phyloP scores from a whole-genome alignment of 192 early-diverging fungal species.

The Rhizoclosmatium sp. region DNA sequence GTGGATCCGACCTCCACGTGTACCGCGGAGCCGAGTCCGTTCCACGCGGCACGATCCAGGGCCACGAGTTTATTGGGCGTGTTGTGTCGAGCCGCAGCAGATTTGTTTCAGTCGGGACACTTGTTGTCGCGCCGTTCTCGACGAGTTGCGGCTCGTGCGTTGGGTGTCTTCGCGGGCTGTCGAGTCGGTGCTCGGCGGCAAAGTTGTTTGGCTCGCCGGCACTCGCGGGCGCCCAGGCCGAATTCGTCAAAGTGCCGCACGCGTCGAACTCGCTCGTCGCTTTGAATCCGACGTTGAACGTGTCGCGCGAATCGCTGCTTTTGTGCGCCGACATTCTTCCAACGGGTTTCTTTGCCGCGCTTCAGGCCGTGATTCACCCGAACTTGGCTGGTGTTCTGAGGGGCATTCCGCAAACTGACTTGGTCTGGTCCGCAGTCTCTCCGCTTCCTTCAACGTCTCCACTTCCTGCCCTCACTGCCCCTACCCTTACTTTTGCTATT shows the following conservation, averaged over 20 bases:
- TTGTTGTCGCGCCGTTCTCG: conserved; percentile 22
- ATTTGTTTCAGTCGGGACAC: not conserved
- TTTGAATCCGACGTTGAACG: conserved; percentile 32
- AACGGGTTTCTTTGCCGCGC: conserved; percentile 64
- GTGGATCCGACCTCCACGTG: conserved; percentile 29
- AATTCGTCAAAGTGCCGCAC: conserved; percentile 62
- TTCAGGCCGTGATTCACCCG: conserved; percentile 54
- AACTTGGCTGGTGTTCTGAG: conserved; percentile 22
- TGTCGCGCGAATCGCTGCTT: conserved; percentile 50
- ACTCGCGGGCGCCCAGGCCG: conserved; percentile 61
- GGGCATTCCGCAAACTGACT: not conserved
- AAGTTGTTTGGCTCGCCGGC: not conserved
- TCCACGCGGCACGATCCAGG: conserved; percentile 6
- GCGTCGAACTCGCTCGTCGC: conserved; percentile 55
- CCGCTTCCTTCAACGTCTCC: not conserved
- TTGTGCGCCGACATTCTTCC: conserved; percentile 62
- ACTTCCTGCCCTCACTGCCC: not conserved
- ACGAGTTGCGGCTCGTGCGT: conserved; percentile 9
- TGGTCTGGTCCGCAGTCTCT: not conserved
- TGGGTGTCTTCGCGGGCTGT: conserved; percentile 4
- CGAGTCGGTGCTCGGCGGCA: not conserved
- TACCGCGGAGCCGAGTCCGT: conserved; percentile 23
- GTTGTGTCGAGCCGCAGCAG: not conserved
- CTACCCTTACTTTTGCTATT: conserved; percentile 49
- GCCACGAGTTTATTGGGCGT: conserved; percentile 20